Evolutionary conservation across 192 early-diverging fungal genomes (phyloP), one percentile per base, ranked within the genome.

Genomic region (Neocallimastix lanati): DNA sequence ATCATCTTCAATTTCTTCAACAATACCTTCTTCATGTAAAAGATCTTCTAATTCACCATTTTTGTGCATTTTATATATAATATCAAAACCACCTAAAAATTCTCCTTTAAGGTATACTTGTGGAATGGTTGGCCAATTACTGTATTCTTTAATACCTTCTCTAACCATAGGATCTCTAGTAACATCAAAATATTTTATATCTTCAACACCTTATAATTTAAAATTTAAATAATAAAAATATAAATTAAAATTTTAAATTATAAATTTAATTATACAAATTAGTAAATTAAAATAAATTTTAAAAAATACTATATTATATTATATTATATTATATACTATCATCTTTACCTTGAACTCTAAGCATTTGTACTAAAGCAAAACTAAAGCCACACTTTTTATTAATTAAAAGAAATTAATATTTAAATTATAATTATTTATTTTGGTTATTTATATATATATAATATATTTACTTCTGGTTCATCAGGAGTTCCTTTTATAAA

Each of bases 401-500:
- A 28, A 36, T 21, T 18, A 37, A 37, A 27, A 12, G 29, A 30
- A 4, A n/a, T n/a, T n/a, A n/a, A n/a, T n/a, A n/a, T n/a, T n/a
- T n/a, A n/a, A n/a, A n/a, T n/a, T n/a, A n/a, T n/a, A n/a, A n/a
- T n/a, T n/a, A n/a, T n/a, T n/a, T n/a, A n/a, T n/a, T n/a, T n/a
- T n/a, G n/a, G n/a, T n/a, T n/a, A n/a, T n/a, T n/a, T n/a, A n/a
- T n/a, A n/a, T n/a, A n/a, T n/a, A n/a, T n/a, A n/a, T n/a, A n/a
- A 28, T 77, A 13, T 15, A 58, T 28, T 78, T 89, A 92, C 92
- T 92, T 93, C 88, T 36, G 97, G 97, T 33, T 90, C 88, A 79
- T 96, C 91, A 78, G 94, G 93, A 77, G 94, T 95, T 84, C 97
- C 97, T 85, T 98, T 98, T 95, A 98, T 97, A 82, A 96, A 98